Conservation (phyloP, 2,329 filamentous ascomycete species). For the Zymoseptoria pseudotritici region DNA sequence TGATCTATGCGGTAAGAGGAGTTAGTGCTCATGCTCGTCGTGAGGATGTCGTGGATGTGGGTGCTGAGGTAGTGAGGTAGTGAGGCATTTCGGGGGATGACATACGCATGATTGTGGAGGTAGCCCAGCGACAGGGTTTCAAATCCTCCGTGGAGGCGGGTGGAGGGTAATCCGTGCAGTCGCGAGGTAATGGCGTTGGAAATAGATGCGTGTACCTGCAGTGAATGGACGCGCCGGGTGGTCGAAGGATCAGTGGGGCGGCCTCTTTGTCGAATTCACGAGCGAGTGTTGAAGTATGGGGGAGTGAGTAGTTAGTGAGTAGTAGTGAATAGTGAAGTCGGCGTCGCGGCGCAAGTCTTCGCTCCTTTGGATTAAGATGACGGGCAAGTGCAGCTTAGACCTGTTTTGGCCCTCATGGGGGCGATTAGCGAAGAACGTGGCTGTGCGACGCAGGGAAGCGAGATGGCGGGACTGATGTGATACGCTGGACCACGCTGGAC, state of each 20-base stretch:
- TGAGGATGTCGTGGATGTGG: neutral
- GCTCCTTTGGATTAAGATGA: no score
- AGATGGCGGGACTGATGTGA: no score
- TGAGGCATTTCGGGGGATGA: neutral
- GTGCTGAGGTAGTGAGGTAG: neutral
- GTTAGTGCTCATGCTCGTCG: conserved; percentile 5
- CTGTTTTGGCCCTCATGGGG: no score
- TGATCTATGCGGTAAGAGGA: conserved; percentile 11
- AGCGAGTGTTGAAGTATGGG: neutral
- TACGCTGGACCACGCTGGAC: no score
- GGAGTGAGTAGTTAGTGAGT: no score
- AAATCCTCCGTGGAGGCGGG: neutral
- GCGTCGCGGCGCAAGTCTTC: neutral
- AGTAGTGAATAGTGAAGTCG: no score
- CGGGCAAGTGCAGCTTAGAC: no score
- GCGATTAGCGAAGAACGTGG: no score
- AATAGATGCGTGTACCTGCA: no score
- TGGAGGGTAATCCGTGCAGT: neutral
- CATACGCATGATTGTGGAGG: conserved; percentile 5
- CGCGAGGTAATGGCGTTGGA: neutral
- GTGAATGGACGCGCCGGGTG: no score
- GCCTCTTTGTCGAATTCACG: neutral
- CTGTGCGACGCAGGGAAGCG: no score
- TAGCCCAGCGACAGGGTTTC: neutral
- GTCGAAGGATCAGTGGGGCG: neutral